Conservation (phyloP, 2,329 filamentous ascomycete species). For the Zasmidium cellare region DNA sequence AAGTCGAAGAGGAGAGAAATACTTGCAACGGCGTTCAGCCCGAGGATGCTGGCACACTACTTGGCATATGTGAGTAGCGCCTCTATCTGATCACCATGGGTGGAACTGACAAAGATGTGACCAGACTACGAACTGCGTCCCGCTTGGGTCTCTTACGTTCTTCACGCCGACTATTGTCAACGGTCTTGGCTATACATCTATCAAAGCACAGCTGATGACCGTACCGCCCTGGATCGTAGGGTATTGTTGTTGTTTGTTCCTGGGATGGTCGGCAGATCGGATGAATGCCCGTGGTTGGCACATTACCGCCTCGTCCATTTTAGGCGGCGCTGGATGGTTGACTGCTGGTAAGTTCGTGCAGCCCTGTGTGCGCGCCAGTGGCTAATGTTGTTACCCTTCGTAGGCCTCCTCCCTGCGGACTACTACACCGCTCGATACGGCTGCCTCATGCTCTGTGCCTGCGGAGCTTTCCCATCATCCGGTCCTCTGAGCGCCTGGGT, state of each 20-base stretch:
- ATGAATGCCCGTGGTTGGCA: slow-evolving; percentile 28
- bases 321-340: slow-evolving; percentile 28
- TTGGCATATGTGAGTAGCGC: slow-evolving; percentile 25
- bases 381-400: no score
- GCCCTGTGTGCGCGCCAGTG: no score
- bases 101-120: background rate
- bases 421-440: slow-evolving; percentile 36
- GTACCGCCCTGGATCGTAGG: slow-evolving; percentile 38
- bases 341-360: slow-evolving; percentile 22
- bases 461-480: slow-evolving; percentile 39
- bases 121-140: slow-evolving; percentile 31
- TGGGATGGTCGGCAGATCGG: slow-evolving; percentile 29
- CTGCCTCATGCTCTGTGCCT: slow-evolving; percentile 40
- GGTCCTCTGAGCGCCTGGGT: slow-evolving; percentile 41
- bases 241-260: slow-evolving; percentile 32
- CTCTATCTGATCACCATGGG: background rate
- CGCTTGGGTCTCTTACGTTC: slow-evolving; percentile 43
- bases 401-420: slow-evolving; percentile 22
- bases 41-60: slow-evolving; percentile 42
- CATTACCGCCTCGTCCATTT: slow-evolving; percentile 21
- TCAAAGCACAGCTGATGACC: slow-evolving; percentile 44
- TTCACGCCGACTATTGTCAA: slow-evolving; percentile 55
- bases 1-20: slow-evolving; percentile 39
- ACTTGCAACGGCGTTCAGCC: slow-evolving; percentile 38
- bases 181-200: slow-evolving; percentile 49